These are phyloP conservation scores for Populus euphratica DNA, from an alignment of 345 rosid species.

Conservation along the genomic window DNA sequence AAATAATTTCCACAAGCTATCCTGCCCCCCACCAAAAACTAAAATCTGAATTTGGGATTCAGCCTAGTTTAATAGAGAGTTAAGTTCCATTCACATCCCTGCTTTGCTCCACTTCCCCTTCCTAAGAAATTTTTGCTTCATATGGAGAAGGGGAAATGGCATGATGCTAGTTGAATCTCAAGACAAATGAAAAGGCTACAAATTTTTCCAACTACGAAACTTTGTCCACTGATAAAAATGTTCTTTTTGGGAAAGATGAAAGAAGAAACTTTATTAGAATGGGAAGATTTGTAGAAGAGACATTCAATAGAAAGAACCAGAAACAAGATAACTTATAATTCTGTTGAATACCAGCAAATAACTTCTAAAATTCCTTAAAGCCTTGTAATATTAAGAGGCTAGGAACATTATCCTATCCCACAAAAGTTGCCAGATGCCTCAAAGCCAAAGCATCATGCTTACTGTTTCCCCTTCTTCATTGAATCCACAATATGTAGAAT, in stretches of 20 bases:
- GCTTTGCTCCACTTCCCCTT: not conserved
- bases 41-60: not conserved
- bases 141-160: not conserved
- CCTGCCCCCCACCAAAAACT: not conserved
- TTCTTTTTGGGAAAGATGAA: not conserved
- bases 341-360: not conserved
- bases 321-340: not conserved
- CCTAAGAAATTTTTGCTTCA: not conserved
- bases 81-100: not conserved
- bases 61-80: not conserved
- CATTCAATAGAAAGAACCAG: not conserved
- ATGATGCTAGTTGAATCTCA: not conserved
- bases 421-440: not conserved
- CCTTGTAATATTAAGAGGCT: not conserved
- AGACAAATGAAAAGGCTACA: not conserved
- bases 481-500: not conserved
- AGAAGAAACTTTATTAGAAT: not conserved
- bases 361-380: not conserved
- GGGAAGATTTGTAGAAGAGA: not conserved
- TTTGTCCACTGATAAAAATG: not conserved
- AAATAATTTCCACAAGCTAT: not conserved
- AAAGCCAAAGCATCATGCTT: not conserved
- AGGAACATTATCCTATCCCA: not conserved
- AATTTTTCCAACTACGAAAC: not conserved
- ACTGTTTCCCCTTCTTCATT: not conserved